Conservation (phyloP, 768 basidiomycete species). For the Auriscalpium microsporum region DNA sequence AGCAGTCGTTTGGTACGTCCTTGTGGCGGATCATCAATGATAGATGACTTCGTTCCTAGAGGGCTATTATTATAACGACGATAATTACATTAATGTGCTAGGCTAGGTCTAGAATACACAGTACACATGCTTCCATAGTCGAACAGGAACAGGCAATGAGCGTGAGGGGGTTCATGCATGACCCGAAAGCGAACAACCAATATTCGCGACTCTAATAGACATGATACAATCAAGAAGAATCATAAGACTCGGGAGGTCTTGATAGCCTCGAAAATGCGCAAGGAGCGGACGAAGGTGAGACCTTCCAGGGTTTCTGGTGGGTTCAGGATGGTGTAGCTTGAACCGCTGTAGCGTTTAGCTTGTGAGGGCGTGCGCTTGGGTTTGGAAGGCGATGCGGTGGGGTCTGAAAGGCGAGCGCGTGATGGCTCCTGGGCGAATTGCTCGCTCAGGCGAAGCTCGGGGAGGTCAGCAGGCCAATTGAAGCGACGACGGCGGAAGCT, state of each 20-base stretch:
- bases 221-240: not conserved
- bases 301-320: slow-evolving; percentile 7
- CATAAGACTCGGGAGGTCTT: not conserved
- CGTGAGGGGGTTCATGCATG: not conserved
- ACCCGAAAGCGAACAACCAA: too few relatives aligned
- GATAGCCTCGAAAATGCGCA: slow-evolving; percentile 11
- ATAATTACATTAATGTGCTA: too few relatives aligned
- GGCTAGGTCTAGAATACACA: too few relatives aligned
- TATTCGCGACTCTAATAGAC: too few relatives aligned
- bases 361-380: too few relatives aligned
- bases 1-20: too few relatives aligned
- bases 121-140: not conserved
- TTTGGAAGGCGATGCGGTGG: too few relatives aligned
- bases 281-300: slow-evolving; percentile 8
- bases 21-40: too few relatives aligned
- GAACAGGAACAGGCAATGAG: not conserved
- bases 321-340: not conserved
- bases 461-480: slow-evolving; percentile 52
- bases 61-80: too few relatives aligned
- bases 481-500: slow-evolving; percentile 64
- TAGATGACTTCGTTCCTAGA: too few relatives aligned
- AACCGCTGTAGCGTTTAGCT: too few relatives aligned
- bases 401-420: not conserved
- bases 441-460: slow-evolving; percentile 8
- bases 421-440: not conserved